These are phyloP conservation scores for Talaromyces sp. DNA, from an alignment of 2,329 filamentous ascomycete species.

Conservation along the genomic window DNA sequence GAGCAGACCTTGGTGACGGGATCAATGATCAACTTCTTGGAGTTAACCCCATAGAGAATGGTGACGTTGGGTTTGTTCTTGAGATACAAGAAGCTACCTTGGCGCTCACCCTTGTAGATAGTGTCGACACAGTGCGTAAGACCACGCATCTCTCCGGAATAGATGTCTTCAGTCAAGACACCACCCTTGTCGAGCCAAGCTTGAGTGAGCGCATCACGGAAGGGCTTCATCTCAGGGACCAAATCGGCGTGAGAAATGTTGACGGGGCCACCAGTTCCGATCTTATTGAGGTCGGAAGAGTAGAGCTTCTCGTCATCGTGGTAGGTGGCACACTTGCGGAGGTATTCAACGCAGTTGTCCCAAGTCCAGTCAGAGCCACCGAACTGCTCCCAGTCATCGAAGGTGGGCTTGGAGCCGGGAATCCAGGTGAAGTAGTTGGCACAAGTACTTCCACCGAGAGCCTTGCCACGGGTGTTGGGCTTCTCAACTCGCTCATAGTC, in stretches of 20 bases:
- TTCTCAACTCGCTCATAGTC: constrained; percentile 59
- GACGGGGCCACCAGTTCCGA: constrained; percentile 49
- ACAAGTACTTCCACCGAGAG: constrained; percentile 54
- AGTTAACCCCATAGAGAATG: constrained; percentile 45
- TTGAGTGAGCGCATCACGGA: constrained; percentile 38
- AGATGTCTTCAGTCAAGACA: constrained; percentile 50
- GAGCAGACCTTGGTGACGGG: constrained; percentile 36
- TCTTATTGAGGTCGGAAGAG: constrained; percentile 42
- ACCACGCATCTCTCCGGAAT: constrained; percentile 48
- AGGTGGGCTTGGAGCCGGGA: constrained; percentile 52
- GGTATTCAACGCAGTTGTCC: constrained; percentile 46
- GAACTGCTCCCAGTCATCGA: constrained; percentile 45
- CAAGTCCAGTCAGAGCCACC: constrained; percentile 51
- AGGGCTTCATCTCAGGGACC: constrained; percentile 48
- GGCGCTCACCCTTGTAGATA: constrained; percentile 53
- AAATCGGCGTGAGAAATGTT: constrained; percentile 42
- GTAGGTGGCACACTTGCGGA: constrained; percentile 43
- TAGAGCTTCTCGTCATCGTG: constrained; percentile 50
- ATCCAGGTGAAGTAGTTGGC: constrained; percentile 62
- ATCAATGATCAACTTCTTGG: constrained; percentile 49
- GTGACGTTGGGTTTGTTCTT: constrained; percentile 50
- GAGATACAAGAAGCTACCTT: constrained; percentile 48
- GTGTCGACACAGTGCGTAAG: constrained; percentile 51
- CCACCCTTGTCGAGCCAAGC: constrained; percentile 53
- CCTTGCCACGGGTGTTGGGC: constrained; percentile 57